Percentiles rank a stretch among this genome's conserved stretches.
Conservation (phyloP, 495 filamentous ascomycete species). For the Rusavskia elegans region DNA sequence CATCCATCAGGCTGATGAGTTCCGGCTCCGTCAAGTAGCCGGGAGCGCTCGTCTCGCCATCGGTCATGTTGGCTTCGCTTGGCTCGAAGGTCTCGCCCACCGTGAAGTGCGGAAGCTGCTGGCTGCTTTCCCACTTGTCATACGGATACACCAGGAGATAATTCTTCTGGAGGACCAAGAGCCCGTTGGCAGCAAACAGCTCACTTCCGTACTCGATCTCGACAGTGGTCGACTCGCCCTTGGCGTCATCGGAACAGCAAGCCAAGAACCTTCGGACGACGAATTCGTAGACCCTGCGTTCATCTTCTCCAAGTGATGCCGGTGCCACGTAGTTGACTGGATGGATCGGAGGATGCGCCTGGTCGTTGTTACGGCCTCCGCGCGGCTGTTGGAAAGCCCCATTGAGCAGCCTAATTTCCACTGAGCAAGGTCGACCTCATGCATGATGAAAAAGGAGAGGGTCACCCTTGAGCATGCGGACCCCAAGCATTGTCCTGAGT, state of each 20-base stretch:
- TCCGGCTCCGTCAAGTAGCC: slow-evolving; percentile 88
- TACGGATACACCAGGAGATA: slow-evolving; percentile 94
- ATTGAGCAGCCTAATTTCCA: slow-evolving; percentile 39
- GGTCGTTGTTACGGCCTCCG: slow-evolving; percentile 76
- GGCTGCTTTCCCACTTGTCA: slow-evolving; percentile 85
- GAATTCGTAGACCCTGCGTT: slow-evolving; percentile 80
- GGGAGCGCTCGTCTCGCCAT: slow-evolving; percentile 73
- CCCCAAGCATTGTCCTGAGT: slow-evolving; percentile 63
- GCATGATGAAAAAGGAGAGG: neutral
- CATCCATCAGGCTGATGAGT: slow-evolving; percentile 96
- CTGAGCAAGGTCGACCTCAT: neutral
- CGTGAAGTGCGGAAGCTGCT: slow-evolving; percentile 61
- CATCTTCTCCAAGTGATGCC: slow-evolving; percentile 40
- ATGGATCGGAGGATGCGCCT: slow-evolving; percentile 94
- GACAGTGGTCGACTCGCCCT: slow-evolving; percentile 69
- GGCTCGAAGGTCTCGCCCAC: slow-evolving; percentile 72
- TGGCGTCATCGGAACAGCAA: slow-evolving; percentile 89
- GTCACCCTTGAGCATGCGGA: slow-evolving; percentile 52
- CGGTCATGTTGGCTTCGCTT: slow-evolving; percentile 72
- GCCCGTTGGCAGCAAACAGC: slow-evolving; percentile 58
- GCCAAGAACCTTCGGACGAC: slow-evolving; percentile 88
- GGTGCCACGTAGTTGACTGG: slow-evolving; percentile 66
- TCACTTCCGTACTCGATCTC: slow-evolving; percentile 76
- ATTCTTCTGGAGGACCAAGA: slow-evolving; percentile 78
- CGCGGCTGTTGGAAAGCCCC: slow-evolving; percentile 71